These are phyloP conservation scores for Emergomyces pasteurianus DNA, from an alignment of 2,329 filamentous ascomycete genomes.

Conservation along the genomic window DNA sequence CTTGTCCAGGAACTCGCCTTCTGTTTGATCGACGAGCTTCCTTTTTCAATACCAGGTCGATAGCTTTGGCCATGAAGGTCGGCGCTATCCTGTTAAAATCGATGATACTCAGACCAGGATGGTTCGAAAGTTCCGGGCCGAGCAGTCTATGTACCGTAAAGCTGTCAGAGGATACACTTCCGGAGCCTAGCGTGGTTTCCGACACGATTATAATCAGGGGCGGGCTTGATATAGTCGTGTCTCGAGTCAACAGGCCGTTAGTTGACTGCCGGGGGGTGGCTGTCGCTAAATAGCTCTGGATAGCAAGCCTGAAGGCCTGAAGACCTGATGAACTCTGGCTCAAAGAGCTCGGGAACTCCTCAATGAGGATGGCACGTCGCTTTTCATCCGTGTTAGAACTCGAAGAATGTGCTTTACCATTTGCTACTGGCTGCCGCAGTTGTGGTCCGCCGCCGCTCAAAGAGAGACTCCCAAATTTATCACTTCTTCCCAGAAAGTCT, in stretches of 20 bases:
- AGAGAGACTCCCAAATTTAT: constrained; percentile 65
- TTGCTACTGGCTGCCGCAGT: background rate
- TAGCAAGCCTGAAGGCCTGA: constrained; percentile 59
- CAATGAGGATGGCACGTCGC: constrained; percentile 55
- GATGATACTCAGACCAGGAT: constrained; percentile 66
- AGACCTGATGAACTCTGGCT: constrained; percentile 52
- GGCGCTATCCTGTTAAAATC: constrained; percentile 91
- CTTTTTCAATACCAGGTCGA: constrained; percentile 72
- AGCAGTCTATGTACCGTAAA: constrained; percentile 86
- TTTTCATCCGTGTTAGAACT: constrained; percentile 20
- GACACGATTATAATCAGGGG: constrained; percentile 86
- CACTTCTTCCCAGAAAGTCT: constrained; percentile 74
- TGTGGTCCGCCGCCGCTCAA: constrained; percentile 16
- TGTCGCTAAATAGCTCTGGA: constrained; percentile 62
- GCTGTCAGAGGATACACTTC: constrained; percentile 73
- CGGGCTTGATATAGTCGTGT: constrained; percentile 37
- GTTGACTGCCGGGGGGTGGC: constrained; percentile 47
- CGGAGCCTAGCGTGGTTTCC: constrained; percentile 77
- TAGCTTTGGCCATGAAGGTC: constrained; percentile 70
- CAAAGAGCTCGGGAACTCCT: constrained; percentile 72
- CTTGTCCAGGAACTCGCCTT: constrained; percentile 61
- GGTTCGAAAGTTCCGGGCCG: constrained; percentile 71
- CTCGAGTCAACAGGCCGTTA: constrained; percentile 22
- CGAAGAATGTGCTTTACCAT: constrained; percentile 1
- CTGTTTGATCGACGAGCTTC: constrained; percentile 70